Evolutionary conservation across 257 asterid genomes (phyloP).

Genomic region (Fraxinus anomala): DNA sequence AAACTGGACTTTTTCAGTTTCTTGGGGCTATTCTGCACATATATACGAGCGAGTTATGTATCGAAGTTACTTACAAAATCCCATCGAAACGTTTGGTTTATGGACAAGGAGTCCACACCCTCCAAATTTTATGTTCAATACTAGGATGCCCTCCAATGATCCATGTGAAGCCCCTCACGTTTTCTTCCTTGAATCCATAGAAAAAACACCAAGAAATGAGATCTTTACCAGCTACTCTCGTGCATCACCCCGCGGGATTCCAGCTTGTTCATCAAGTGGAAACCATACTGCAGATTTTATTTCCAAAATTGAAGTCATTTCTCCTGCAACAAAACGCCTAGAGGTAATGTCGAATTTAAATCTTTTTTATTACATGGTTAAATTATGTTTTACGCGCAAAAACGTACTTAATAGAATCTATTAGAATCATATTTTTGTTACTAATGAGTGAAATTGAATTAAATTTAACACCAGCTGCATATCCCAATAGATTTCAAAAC

Average conservation of each 20-base stretch:
- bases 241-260: not conserved
- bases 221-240: not conserved
- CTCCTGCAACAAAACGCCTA: slow-evolving; percentile 25
- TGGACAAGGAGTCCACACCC: slow-evolving; percentile 1
- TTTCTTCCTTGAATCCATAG: not conserved
- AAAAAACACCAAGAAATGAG: slow-evolving; percentile 1
- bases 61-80: not conserved
- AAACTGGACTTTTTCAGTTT: slow-evolving; percentile 15
- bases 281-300: slow-evolving; percentile 22
- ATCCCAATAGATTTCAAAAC: not conserved
- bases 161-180: slow-evolving; percentile 2
- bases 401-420: too few species aligned
- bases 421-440: too few species aligned
- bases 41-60: not conserved
- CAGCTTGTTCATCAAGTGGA: not conserved
- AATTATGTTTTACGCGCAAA: too few species aligned
- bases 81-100: not conserved
- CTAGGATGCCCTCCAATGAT: not conserved
- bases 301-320: slow-evolving; percentile 28
- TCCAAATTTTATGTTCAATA: not conserved
- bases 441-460: not conserved
- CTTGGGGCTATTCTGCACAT: slow-evolving; percentile 16
- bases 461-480: not conserved
- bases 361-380: not conserved
- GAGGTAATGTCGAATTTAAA: slow-evolving; percentile 24